phyloP scores from a whole-genome alignment of 2,329 filamentous ascomycete species.

The Epichloe sylvatica region DNA sequence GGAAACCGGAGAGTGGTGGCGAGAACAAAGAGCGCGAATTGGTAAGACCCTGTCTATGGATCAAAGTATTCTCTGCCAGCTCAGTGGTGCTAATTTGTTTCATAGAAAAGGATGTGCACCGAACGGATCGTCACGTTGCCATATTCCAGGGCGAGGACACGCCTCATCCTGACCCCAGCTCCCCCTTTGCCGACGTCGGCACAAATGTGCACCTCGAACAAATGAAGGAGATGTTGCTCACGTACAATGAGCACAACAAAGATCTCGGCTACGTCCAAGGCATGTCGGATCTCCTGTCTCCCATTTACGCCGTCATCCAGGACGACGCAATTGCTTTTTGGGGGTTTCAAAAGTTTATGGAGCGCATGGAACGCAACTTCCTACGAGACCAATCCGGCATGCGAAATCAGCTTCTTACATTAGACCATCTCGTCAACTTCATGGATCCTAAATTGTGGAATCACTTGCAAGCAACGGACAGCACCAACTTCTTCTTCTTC shows the following conservation, averaged over 20 bases:
- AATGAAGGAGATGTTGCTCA: slow-evolving; percentile 97
- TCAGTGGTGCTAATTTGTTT: slow-evolving; percentile 8
- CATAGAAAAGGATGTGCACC: slow-evolving; percentile 94
- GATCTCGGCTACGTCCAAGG: slow-evolving; percentile 95
- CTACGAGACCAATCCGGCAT: slow-evolving; percentile 92
- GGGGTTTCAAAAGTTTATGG: slow-evolving; percentile 93
- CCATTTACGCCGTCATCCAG: slow-evolving; percentile 93
- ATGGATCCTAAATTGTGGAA: slow-evolving; percentile 92
- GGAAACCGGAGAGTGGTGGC: slow-evolving; percentile 89
- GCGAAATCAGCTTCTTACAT: slow-evolving; percentile 75
- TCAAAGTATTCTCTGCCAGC: neutral
- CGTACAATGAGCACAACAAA: slow-evolving; percentile 96
- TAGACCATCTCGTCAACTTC: slow-evolving; percentile 90
- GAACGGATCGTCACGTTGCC: slow-evolving; percentile 87
- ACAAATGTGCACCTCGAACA: slow-evolving; percentile 98
- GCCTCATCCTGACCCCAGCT: slow-evolving; percentile 89
- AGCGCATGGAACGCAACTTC: slow-evolving; percentile 95
- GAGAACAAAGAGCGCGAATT: slow-evolving; percentile 83
- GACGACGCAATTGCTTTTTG: slow-evolving; percentile 98
- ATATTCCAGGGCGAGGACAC: slow-evolving; percentile 94
- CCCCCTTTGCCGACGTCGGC: slow-evolving; percentile 74
- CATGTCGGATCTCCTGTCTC: slow-evolving; percentile 93
- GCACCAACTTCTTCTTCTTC: slow-evolving; percentile 99
- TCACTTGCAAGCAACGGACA: slow-evolving; percentile 79
- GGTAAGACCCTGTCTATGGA: slow-evolving; percentile 42